Conservation (phyloP, 257 asterid genomes). For the Nicotiana noctiflora region DNA sequence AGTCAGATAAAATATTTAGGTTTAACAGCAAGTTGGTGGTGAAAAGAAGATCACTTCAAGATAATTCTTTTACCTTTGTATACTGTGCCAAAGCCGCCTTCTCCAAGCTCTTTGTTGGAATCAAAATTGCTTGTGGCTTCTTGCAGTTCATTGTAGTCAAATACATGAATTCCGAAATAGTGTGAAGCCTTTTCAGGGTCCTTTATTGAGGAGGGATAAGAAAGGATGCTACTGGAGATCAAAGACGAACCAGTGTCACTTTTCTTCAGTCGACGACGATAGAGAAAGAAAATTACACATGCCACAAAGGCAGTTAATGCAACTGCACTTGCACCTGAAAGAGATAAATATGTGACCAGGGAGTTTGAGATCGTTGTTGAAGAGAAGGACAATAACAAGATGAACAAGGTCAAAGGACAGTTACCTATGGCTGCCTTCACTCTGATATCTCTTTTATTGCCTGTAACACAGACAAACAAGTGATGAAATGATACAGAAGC, state of each 20-base stretch:
- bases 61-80: slow-evolving; percentile 35
- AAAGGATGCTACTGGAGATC: slow-evolving; percentile 32
- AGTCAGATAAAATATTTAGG: neutral
- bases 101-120: slow-evolving; percentile 53
- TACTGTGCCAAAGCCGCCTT: slow-evolving; percentile 87
- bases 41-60: neutral
- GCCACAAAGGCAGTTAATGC: slow-evolving; percentile 25
- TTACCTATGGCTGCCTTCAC: slow-evolving; percentile 9
- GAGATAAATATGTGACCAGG: neutral
- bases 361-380: neutral
- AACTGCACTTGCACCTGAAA: slow-evolving; percentile 37
- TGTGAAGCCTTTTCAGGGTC: slow-evolving; percentile 31
- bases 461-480: slow-evolving; percentile 6
- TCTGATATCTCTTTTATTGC: neutral
- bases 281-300: slow-evolving; percentile 21
- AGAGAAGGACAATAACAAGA: neutral
- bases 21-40: neutral
- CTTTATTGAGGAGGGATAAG: slow-evolving; percentile 35
- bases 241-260: slow-evolving; percentile 9
- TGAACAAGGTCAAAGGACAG: neutral
- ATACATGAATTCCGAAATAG: slow-evolving; percentile 55
- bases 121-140: slow-evolving; percentile 68
- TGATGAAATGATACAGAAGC: neutral
- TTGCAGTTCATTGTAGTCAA: slow-evolving; percentile 58
- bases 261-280: slow-evolving; percentile 24